Evolutionary conservation across 768 basidiomycete species (phyloP), one percentile per base, ranked within the genome.

Genomic region (Stropharia rugosoannulata): DNA sequence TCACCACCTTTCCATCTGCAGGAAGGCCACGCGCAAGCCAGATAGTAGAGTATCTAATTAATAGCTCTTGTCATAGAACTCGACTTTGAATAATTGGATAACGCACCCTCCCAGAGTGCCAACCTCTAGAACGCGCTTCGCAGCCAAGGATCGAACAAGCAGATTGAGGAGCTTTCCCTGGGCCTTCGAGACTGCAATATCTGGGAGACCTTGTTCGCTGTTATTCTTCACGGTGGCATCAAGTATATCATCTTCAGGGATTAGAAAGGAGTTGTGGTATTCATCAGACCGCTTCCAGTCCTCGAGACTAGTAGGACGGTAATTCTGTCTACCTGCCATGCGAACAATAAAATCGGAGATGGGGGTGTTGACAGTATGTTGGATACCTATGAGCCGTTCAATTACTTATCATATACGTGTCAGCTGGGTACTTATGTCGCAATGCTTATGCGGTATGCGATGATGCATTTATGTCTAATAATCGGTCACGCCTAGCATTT

Each of bases 21-120:
- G 83, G 82, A 13, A 84, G 66, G 3, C 71, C 79, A 4, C 71
- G 63, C 15, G 75, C 80, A 5, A 77, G 68, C 70, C 71, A 78
- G 36, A 78, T 75, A 5, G 76, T 74, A 2, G 76, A 79, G 57
- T 77, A 75, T 7, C 75, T 80, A 35, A 7, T 32, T 10, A 15
- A 15, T 16, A 27, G 40, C 25, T 12, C 22, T 43, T 19, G 15
- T 19, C 16, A 16, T 16, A 38, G 13, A 12, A 2, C 27, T 13
- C 13, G 3, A 13, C 8, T 12, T 9, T 37, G 12, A 6, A 40
- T 12, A 3, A 35, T 5, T 38, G 16, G 4, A 32, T 19, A 61
- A 66, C 47, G 9, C 59, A 86, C 85, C 85, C 87, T 60, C 83
- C 85, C 6, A 87, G 73, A 13, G 85, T 87, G 0, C 86, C 87